Base-by-base conservation (phyloP, 306 rosid species). In the Quercus parvula region DNA sequence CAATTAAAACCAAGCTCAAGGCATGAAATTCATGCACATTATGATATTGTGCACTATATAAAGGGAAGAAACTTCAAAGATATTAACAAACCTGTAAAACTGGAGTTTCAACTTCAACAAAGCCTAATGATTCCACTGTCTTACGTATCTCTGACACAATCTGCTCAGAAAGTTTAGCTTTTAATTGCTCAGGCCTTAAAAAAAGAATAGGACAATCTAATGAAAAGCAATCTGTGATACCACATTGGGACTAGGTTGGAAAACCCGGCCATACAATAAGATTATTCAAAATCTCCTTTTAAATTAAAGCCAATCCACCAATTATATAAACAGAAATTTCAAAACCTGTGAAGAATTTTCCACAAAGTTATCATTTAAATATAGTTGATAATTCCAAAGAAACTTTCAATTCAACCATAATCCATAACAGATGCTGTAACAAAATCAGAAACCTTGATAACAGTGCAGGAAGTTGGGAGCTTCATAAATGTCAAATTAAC, bases 51-150 rank as follows among this genome's bases (percentile, higher is more conserved):
- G 44, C 58, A 63, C 27, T 10, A 5, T 46, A 71, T 68, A 72
- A 38, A 79, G 35, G 31, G 54, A 12, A 33, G 33, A 72, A 14
- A 72, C 25, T 6, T 56, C 75, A 12, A 56, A 54, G 73, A 77
- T 75, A 84, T 63, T 61, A 56, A 78, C 91, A 64, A 86, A 94
- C 99, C 98, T 95, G 99, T 80, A 95, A 86, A 80, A 95, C 98
- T 82, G 99, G 99, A 84, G 97, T 95, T 88, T 95, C 99, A 80
- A 95, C 94, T 88, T 95, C 99, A 49, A 95, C 67, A 54, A 87
- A 95, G 54, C 97, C 97, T 70, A 88, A 78, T 76, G 99, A 91
- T 79, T 95, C 99, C 92, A 95, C 93, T 46, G 97, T 90, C 80
- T 80, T 86, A 49, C 98, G 93, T 81, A 95, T 88, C 86, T 91